Evolutionary conservation across 2,329 filamentous ascomycete species (phyloP).

Genomic region (Nakataea oryzae): DNA sequence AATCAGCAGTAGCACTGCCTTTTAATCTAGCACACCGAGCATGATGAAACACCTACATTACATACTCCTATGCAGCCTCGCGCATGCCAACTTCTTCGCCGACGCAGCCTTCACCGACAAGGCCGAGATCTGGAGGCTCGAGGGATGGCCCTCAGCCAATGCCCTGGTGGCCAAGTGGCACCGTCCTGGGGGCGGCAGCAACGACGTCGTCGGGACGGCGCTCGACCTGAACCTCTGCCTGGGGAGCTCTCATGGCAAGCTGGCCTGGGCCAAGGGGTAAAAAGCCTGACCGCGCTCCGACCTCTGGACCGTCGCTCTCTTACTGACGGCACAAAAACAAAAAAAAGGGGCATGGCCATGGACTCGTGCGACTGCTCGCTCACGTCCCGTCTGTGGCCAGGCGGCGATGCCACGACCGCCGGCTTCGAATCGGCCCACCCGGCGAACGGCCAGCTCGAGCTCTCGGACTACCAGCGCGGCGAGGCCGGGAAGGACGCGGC

Average conservation of each 20-base stretch:
- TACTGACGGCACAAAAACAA: no score
- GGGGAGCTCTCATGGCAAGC: not conserved
- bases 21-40: not conserved
- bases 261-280: not conserved
- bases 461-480: not conserved
- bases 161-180: not conserved
- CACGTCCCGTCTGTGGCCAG: not conserved
- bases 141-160: not conserved
- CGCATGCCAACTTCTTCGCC: not conserved
- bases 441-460: not conserved
- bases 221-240: not conserved
- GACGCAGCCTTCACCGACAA: not conserved
- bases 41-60: not conserved
- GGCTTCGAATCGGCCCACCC: not conserved
- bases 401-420: not conserved
- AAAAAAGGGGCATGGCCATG: not conserved
- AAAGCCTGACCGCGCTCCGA: no score
- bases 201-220: not conserved
- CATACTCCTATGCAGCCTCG: not conserved
- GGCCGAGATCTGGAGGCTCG: not conserved
- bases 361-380: not conserved
- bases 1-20: not conserved
- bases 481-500: not conserved
- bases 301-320: no score
- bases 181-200: not conserved